A percentile compares a stretch with the other conserved stretches of the same genome.
These are phyloP conservation scores for Lactarius sanguifluus DNA, from an alignment of 768 basidiomycete genomes.

Conservation along the genomic window DNA sequence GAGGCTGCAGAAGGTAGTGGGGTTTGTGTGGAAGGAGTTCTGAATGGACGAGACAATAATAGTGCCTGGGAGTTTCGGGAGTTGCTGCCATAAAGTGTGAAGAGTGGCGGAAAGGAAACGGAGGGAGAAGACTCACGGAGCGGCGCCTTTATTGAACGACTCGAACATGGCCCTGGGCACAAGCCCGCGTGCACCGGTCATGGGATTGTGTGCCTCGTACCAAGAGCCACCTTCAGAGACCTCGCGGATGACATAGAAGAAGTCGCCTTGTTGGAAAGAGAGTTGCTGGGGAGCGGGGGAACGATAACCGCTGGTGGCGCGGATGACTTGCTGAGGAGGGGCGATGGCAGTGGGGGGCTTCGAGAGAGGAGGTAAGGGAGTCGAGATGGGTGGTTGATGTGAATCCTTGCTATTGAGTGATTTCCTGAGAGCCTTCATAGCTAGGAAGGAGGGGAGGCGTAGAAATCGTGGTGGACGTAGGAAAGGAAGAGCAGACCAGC, in stretches of 20 bases:
- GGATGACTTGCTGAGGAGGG: conserved; percentile 95
- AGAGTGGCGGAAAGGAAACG: conserved; percentile 20
- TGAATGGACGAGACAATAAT: conserved; percentile 27
- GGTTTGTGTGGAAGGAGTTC: conserved; percentile 38
- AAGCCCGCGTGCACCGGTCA: conserved; percentile 85
- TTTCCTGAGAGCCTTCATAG: conserved; percentile 83
- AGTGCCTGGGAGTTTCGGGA: conserved; percentile 21
- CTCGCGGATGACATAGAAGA: conserved; percentile 93
- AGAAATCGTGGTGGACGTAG: conserved; percentile 29
- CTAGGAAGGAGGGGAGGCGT: conserved; percentile 31
- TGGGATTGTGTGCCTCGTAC: conserved; percentile 95
- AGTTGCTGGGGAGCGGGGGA: conserved; percentile 81
- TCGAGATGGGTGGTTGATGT: conserved; percentile 68
- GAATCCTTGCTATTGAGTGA: conserved; percentile 71
- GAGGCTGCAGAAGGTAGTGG: conserved; percentile 10
- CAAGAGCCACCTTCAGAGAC: conserved; percentile 55
- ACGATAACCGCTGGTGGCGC: conserved; percentile 66
- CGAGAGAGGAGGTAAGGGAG: conserved; percentile 63
- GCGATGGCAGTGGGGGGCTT: conserved; percentile 69
- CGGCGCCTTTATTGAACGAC: conserved; percentile 74
- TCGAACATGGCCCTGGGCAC: conserved; percentile 89
- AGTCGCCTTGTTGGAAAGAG: conserved; percentile 90
- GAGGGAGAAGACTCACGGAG: conserved; percentile 49
- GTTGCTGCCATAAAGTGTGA: conserved; percentile 9
- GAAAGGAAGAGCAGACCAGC: conserved; percentile 32